Conservation (phyloP, 2,329 filamentous ascomycete genomes). For the Sphaerostilbella broomeana region DNA sequence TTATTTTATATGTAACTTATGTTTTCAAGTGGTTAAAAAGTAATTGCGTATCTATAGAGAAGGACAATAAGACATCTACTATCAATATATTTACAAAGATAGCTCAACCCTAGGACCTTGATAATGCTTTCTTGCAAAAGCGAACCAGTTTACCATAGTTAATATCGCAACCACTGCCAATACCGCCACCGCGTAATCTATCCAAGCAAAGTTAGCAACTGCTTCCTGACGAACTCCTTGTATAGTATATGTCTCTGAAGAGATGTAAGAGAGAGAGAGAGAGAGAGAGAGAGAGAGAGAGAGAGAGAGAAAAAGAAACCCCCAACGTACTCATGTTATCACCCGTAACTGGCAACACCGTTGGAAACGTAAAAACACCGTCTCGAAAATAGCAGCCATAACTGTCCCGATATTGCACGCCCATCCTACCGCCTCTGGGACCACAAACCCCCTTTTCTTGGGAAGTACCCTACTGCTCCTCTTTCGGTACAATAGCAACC, state of each 20-base stretch:
- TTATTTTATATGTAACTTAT: too few species aligned
- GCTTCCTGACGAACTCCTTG: too few species aligned
- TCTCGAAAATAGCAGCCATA: conserved; percentile 6
- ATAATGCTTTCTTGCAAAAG: conserved; percentile 8
- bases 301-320: too few species aligned
- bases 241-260: neutral
- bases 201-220: neutral
- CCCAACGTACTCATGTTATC: conserved; percentile 9
- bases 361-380: conserved; percentile 11
- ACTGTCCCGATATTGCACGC: conserved; percentile 10
- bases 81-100: neutral
- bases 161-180: conserved; percentile 6
- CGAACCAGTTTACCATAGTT: conserved; percentile 2
- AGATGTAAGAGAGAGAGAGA: too few species aligned
- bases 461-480: conserved; percentile 2
- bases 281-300: too few species aligned
- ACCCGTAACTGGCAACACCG: conserved; percentile 5
- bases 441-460: conserved; percentile 5
- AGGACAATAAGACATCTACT: neutral
- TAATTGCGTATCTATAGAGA: too few species aligned
- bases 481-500: conserved; percentile 5
- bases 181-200: conserved; percentile 9
- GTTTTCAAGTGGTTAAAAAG: too few species aligned
- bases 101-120: conserved; percentile 7
- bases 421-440: conserved; percentile 10